Evolutionary conservation across 495 filamentous ascomycete genomes (phyloP).

Genomic region (Penicillium bialowiezense): DNA sequence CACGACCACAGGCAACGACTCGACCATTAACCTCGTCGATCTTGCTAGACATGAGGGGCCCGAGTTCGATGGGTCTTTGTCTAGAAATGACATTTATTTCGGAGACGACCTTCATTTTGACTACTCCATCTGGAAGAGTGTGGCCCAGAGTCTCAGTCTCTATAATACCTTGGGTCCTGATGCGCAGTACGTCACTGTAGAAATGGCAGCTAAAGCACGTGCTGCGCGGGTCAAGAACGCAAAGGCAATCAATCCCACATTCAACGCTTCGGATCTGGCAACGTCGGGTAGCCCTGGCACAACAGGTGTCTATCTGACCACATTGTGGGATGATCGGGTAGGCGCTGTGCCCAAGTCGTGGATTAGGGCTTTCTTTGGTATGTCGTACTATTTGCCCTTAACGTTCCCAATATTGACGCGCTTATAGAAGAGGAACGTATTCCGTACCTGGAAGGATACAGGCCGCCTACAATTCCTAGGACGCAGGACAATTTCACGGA

Average conservation of each 20-base stretch:
- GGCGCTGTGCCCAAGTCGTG: constrained; percentile 11
- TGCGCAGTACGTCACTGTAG: constrained; percentile 8
- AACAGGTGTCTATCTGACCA: constrained; percentile 12
- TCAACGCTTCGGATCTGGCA: constrained; percentile 10
- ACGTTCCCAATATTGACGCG: not conserved
- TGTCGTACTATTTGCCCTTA: not conserved
- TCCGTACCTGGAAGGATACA: constrained; percentile 12
- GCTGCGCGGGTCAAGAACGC: constrained; percentile 10
- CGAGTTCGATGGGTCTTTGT: constrained; percentile 19
- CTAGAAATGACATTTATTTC: constrained; percentile 22
- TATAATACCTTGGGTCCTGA: constrained; percentile 3
- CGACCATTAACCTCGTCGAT: constrained; percentile 13
- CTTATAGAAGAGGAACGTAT: constrained; percentile 17
- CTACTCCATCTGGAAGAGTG: constrained; percentile 5
- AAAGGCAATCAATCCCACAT: constrained; percentile 6
- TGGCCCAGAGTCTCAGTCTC: constrained; percentile 15
- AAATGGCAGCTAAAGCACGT: constrained; percentile 11
- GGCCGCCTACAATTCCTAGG: not conserved
- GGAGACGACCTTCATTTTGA: constrained; percentile 11
- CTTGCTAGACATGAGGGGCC: constrained; percentile 11
- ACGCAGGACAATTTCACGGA: not conserved
- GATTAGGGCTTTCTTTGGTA: constrained; percentile 15
- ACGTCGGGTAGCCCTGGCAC: constrained; percentile 10
- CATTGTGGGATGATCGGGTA: constrained; percentile 11
- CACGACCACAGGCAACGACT: constrained; percentile 12